Percentiles rank a stretch among this genome's conserved stretches.
These are phyloP conservation scores for Ophiostoma pallidulum DNA, from an alignment of 2,329 filamentous ascomycete species.

Conservation along the genomic window DNA sequence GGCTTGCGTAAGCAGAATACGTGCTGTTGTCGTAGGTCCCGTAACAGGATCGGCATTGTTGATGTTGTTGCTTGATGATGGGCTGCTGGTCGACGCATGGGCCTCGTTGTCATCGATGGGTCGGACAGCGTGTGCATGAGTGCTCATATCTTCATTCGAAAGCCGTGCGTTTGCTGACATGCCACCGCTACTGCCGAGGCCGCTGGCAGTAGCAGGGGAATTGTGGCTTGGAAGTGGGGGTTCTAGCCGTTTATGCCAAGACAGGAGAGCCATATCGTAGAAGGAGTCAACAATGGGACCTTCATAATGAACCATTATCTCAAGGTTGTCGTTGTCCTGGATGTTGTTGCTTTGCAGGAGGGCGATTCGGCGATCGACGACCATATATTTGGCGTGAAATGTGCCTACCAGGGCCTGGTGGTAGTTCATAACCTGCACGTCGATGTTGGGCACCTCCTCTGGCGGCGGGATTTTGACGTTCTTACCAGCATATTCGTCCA, in stretches of 20 bases:
- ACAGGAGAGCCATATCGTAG: constrained; percentile 64
- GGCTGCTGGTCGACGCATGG: constrained; percentile 2
- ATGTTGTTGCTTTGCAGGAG: constrained; percentile 73
- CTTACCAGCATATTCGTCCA: constrained; percentile 47
- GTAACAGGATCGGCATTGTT: constrained; percentile 15
- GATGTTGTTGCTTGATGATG: constrained; percentile 8
- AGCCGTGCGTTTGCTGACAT: background rate
- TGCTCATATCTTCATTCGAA: background rate
- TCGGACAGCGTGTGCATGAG: background rate
- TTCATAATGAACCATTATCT: constrained; percentile 71
- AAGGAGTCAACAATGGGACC: constrained; percentile 67
- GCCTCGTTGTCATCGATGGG: background rate
- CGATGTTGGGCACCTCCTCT: constrained; percentile 59
- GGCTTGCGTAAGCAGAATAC: constrained; percentile 13
- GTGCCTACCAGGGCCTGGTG: constrained; percentile 63
- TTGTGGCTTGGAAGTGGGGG: constrained; percentile 48
- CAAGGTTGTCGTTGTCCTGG: constrained; percentile 67
- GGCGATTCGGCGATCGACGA: constrained; percentile 63
- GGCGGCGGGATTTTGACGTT: constrained; percentile 52
- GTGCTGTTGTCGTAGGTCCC: constrained; percentile 19
- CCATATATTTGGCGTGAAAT: constrained; percentile 68
- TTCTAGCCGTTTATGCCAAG: constrained; percentile 56
- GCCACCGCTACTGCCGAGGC: background rate
- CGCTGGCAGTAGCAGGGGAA: constrained; percentile 36
- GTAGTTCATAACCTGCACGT: constrained; percentile 64